Conservation (phyloP, 495 filamentous ascomycete genomes). For the Daldinia bambusicola region DNA sequence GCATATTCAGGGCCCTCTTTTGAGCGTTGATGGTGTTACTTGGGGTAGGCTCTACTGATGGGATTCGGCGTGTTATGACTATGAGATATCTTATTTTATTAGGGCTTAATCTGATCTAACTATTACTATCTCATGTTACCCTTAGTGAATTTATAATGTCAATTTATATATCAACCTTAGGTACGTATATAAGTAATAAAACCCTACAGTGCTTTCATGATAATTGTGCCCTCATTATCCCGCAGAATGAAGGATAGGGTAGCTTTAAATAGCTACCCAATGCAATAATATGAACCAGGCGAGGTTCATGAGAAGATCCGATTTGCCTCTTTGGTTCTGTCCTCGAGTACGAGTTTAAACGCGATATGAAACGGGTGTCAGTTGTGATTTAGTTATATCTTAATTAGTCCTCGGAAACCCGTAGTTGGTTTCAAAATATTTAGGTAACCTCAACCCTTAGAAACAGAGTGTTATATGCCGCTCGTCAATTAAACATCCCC, state of each 20-base stretch:
- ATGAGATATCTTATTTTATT: neutral
- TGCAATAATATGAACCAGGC: neutral
- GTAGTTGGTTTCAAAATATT: conserved; percentile 4
- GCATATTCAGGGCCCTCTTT: neutral
- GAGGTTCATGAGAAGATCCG: neutral
- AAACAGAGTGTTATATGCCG: neutral
- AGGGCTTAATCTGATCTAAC: too few species aligned
- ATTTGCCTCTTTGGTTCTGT: neutral
- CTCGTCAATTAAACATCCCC: neutral
- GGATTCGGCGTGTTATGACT: neutral
- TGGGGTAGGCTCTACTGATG: neutral
- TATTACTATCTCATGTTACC: neutral
- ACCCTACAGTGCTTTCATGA: too few species aligned
- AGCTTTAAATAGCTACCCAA: neutral
- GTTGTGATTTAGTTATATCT: neutral
- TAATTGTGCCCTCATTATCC: neutral
- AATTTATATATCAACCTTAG: neutral
- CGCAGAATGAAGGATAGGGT: neutral
- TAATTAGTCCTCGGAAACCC: neutral
- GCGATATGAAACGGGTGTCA: neutral
- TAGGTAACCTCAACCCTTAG: neutral
- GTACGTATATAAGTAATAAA: too few species aligned
- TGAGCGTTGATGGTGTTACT: neutral
- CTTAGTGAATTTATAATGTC: neutral
- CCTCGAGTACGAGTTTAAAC: neutral